These are phyloP conservation scores for Sporobolus alterniflorus DNA, from an alignment of 202 grass and related monocot species.

Conservation along the genomic window DNA sequence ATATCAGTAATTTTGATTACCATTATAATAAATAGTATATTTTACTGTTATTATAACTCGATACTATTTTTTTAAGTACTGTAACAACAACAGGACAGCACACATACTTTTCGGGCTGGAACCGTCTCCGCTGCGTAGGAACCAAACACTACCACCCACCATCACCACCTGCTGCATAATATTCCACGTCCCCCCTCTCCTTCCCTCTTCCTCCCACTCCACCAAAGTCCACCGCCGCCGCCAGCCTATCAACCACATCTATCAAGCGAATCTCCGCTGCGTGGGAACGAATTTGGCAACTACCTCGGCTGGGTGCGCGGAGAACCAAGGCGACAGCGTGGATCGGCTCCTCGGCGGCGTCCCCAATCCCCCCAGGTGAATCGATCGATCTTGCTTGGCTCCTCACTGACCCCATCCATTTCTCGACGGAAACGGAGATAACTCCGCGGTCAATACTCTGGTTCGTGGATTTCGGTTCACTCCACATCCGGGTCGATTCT, in stretches of 20 bases:
- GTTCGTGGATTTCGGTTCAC: not conserved
- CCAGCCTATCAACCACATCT: not conserved
- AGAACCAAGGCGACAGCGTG: not conserved
- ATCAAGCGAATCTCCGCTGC: not conserved
- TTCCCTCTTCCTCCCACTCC: not conserved
- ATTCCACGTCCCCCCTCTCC: not conserved
- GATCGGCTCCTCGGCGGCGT: not conserved
- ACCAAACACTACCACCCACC: no score
- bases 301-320: not conserved
- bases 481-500: not conserved
- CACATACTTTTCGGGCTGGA: no score
- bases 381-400: not conserved
- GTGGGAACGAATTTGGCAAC: not conserved
- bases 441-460: not conserved
- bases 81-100: no score
- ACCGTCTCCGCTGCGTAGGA: no score
- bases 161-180: not conserved
- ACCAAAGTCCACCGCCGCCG: not conserved
- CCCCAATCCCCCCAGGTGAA: constrained; percentile 29
- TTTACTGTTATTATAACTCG: no score
- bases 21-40: no score
- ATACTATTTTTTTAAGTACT: no score
- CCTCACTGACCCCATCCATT: not conserved
- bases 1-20: no score
- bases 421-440: not conserved